Base-by-base conservation (phyloP, 768 basidiomycete genomes). In the Pisolithus marmoratus region DNA sequence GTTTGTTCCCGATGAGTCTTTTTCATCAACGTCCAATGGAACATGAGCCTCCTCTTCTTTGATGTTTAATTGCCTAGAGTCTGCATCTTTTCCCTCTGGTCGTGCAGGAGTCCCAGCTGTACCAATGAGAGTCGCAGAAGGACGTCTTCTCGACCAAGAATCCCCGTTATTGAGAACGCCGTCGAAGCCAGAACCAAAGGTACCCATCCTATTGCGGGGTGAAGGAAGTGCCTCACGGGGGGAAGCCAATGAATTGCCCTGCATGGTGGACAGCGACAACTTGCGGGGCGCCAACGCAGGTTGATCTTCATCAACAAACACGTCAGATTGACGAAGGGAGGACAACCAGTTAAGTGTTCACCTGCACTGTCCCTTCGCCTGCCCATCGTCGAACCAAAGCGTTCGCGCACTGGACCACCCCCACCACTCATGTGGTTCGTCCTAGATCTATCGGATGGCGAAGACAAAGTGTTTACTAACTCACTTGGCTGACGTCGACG, bases 401-500 rank as follows among this genome's bases (percentile, higher is more conserved):
- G 74, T 60, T 87, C 85, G 53, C 85, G 75, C 62, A 85, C 69
- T 51, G 87, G 80, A 70, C 82, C 68, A 64, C 65, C 56, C 60
- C 72, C 53, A 66, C 73, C 64, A 37, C 83, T 72, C 55, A 71
- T 68, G 62, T 83, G 80, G 56, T 69, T 72, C 48, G 80, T 61
- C 60, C 87, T 80, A 42, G 80, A 74, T 57, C 87, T 74, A 47
- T 89, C 87, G 38, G 79, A 68, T 27, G 79, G 73, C 2, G 78
- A 78, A 54, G 74, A 71, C 50, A 85, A 70, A 23, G 85, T 76
- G 14, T 82, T 82, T 55, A 86, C 73, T 58, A 80, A 77, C 71
- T 91, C 89, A 49, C 74, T 81, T 46, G 89, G 87, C 69, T 88
- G 89, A 57, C 91, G 89, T 58, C 86, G 83, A 69, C 90, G 90